Base-by-base conservation (phyloP, 495 filamentous ascomycete species). In the Aspergillus mulundensis region DNA sequence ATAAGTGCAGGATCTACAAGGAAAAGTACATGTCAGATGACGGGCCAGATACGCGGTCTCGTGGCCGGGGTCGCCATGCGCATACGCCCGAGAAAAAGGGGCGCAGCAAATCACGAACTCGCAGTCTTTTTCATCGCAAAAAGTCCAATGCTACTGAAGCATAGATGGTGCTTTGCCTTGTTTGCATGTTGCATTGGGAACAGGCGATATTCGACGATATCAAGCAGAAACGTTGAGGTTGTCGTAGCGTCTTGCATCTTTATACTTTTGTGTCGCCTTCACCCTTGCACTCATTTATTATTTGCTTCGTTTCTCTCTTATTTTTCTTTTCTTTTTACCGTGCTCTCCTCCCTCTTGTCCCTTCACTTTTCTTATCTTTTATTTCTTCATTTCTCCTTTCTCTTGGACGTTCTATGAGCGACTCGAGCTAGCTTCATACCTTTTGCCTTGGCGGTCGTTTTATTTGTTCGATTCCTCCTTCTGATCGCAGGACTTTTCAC, bases 11-110 rank as follows among this genome's bases (percentile, higher is more conserved):
- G 91, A 96, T 96, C 64, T 90, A 95, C 76, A 96, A 96, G 65
- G 75, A 88, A 32, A 96, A 96, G 66, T 96, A 96, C 69, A 92
- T 94, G 70, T 90, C 89, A 65, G 81, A 82, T 53, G 85, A 90
- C 49, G 85, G 88, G 20, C 60, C 69, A 40, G 65, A 63, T 42
- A 58, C 67, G 42, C 63, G 66, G 56, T 69, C 74, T 21, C 75
- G 74, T 50, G 71, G 70, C 34, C 68, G 50, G 44, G 71, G 70
- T 30, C 68, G 50, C 28, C 45, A 56, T 19, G 66, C 61, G 25
- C 65, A 63, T 42, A 70, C 68, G 1, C 68, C 72, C n/a, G 78
- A 84, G 19, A 86, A 85, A 69, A 86, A 84, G 58, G 59, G 72
- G 28, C 74, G 82, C 41, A 83, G 82, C 60, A 87, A 87, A 68